Base-by-base conservation (phyloP, 371 early-diverging fungal genomes). In the Rhizopus stolonifer region DNA sequence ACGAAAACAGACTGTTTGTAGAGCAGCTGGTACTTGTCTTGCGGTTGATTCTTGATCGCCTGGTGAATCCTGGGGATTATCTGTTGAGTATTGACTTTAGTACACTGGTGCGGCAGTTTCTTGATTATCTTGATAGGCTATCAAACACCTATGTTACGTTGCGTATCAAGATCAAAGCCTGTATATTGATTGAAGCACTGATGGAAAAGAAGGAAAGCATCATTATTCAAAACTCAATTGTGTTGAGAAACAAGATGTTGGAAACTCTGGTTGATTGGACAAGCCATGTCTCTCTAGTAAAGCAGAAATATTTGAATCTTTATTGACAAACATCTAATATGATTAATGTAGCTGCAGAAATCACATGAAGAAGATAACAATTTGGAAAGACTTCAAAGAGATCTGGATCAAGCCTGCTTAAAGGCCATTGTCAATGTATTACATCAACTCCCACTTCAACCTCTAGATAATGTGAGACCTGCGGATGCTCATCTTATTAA, bases 211-310 rank as follows among this genome's bases (percentile, higher is more conserved):
- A 86, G 63, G 86, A 91, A 32, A 78, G 87, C 29, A 82, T 93
- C 56, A 79, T 85, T 26, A 68, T 94, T 24, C 75, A 89, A 21
- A 87, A 91, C 50, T 94, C 93, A 32, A 90, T 93, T 61, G 76
- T 81, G 8, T 65, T 94, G 43, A 78, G 95, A 38, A 93, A 93
- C 60, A 81, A 80, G 48, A 61, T 94, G 53, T 69, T 94, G 15
- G 90, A 89, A 55, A 80, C 78, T 17, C 76, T 89, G 60, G 81
- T 89, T 23, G 89, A 89, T 58, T 95, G 94, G 96, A 90, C 90
- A 18, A 87, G 87, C 11, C 92, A 91, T 63, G 84, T 83, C 56
- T 60, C 75, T 7, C 44, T 72, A 65, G 83, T 82, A 79, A 56
- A 51, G 17, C 9, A 9, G 0, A n/a, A 15, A 3, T 3, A 52